Evolutionary conservation across 2,329 filamentous ascomycete genomes (phyloP).

Genomic region (Aspergillus viridinutans): DNA sequence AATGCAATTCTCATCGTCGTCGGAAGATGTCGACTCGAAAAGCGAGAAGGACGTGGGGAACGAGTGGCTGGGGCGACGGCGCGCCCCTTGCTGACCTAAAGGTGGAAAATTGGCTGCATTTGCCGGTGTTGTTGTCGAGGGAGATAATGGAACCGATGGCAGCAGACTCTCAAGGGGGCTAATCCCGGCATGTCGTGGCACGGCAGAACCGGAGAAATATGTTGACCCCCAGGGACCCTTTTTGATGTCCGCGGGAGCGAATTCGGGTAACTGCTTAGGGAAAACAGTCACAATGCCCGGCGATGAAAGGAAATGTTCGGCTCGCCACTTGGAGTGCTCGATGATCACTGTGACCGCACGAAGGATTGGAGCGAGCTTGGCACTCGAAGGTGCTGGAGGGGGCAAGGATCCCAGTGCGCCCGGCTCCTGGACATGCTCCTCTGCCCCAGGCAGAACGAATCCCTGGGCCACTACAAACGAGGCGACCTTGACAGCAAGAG

Average conservation of each 20-base stretch:
- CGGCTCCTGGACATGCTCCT: constrained; percentile 51
- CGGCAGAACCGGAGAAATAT: constrained; percentile 51
- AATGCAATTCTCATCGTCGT: constrained; percentile 65
- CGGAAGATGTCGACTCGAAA: constrained; percentile 40
- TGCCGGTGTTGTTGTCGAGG: constrained; percentile 26
- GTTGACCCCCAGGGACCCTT: constrained; percentile 51
- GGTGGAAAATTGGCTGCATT: constrained; percentile 51
- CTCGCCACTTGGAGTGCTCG: constrained; percentile 71
- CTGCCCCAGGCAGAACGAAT: constrained; percentile 63
- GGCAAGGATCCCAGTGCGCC: constrained; percentile 58
- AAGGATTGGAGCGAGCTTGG: constrained; percentile 65
- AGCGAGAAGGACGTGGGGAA: constrained; percentile 32
- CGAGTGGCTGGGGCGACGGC: constrained; percentile 34
- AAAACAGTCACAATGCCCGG: constrained; percentile 67
- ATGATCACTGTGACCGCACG: constrained; percentile 75
- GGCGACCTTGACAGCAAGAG: constrained; percentile 69
- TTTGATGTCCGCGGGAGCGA: constrained; percentile 47
- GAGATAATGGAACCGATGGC: constrained; percentile 44
- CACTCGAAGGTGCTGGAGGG: constrained; percentile 54
- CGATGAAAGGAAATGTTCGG: constrained; percentile 66
- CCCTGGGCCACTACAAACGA: constrained; percentile 65
- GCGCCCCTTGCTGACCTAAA: constrained; percentile 41
- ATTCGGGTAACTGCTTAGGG: constrained; percentile 52
- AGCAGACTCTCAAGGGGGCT: constrained; percentile 64
- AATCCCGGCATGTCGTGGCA: constrained; percentile 42